A percentile compares a stretch with the other conserved stretches of the same genome.
phyloP scores from a whole-genome alignment of 805 yeast genomes.

The Candida berthetii region DNA sequence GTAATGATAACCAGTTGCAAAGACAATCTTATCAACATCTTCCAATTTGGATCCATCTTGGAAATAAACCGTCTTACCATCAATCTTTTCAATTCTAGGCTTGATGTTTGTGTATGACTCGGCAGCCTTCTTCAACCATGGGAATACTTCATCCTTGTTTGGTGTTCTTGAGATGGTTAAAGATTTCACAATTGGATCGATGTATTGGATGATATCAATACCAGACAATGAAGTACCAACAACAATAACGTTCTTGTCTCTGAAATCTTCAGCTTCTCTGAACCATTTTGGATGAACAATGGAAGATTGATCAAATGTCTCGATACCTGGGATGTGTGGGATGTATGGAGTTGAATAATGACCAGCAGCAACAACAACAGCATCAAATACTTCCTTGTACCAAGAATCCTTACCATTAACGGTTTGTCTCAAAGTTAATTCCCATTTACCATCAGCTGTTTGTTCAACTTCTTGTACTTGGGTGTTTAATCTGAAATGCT shows the following conservation, averaged over 20 bases:
- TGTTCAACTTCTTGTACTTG: slow-evolving; percentile 31
- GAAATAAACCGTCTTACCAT: slow-evolving; percentile 22
- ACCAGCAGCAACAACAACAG: slow-evolving; percentile 52
- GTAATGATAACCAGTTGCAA: slow-evolving; percentile 37
- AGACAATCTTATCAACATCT: slow-evolving; percentile 29
- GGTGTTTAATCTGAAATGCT: slow-evolving; percentile 29
- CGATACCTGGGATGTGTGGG: slow-evolving; percentile 45
- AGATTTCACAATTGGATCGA: slow-evolving; percentile 24
- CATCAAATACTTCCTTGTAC: slow-evolving; percentile 45
- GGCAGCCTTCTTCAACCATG: slow-evolving; percentile 35
- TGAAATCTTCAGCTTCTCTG: slow-evolving; percentile 32
- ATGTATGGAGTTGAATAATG: slow-evolving; percentile 48
- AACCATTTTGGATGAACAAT: slow-evolving; percentile 46
- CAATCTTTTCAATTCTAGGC: slow-evolving; percentile 18
- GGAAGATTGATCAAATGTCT: slow-evolving; percentile 30
- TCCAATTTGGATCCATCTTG: slow-evolving; percentile 25
- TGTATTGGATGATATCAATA: slow-evolving; percentile 35
- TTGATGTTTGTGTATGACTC: slow-evolving; percentile 26
- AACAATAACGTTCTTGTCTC: slow-evolving; percentile 32
- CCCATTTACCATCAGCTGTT: slow-evolving; percentile 30
- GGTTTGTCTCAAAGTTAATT: slow-evolving; percentile 17
- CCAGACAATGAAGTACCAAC: slow-evolving; percentile 38
- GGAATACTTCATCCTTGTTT: slow-evolving; percentile 46
- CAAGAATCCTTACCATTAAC: slow-evolving; percentile 25
- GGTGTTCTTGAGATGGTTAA: slow-evolving; percentile 69